phyloP scores from a whole-genome alignment of 2,329 filamentous ascomycete species.

The Cucurbitaria berberidis region DNA sequence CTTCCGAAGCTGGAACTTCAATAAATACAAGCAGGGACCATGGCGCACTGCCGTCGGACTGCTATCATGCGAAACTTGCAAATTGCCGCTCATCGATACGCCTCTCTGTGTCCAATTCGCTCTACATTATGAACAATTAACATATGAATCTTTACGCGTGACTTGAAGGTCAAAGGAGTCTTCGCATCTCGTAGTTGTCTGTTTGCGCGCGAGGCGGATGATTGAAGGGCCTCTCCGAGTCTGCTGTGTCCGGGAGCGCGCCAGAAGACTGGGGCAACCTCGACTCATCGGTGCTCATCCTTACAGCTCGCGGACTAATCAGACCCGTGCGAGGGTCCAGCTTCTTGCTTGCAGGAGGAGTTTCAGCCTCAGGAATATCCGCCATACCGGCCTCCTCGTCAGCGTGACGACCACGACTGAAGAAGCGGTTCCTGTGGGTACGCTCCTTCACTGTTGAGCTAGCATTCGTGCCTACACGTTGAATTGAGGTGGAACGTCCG shows the following conservation, averaged over 20 bases:
- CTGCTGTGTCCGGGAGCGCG: constrained; percentile 27
- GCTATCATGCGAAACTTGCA: constrained; percentile 1
- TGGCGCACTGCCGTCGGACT: constrained; percentile 15
- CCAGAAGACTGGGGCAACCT: constrained; percentile 29
- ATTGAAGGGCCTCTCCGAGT: constrained; percentile 29
- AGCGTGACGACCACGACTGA: constrained; percentile 54
- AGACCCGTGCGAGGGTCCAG: constrained; percentile 46
- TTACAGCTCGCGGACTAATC: constrained; percentile 40
- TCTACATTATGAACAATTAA: background rate
- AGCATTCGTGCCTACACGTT: constrained; percentile 46
- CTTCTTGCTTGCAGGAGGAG: constrained; percentile 34
- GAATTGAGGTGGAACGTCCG: constrained; percentile 40
- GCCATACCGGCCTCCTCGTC: constrained; percentile 56
- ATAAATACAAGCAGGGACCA: background rate
- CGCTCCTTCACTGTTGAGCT: constrained; percentile 40
- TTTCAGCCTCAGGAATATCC: constrained; percentile 52
- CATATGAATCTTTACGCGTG: background rate
- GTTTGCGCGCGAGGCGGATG: constrained; percentile 34
- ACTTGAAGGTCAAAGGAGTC: constrained; percentile 21
- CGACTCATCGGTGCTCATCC: constrained; percentile 29
- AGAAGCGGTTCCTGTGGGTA: constrained; percentile 67
- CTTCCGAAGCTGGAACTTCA: background rate
- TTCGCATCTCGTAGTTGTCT: constrained; percentile 45
- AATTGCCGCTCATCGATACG: background rate
- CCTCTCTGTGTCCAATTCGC: background rate